Percentiles rank a stretch among this genome's conserved stretches.
These are phyloP conservation scores for Metarhizium brunneum DNA, from an alignment of 2,329 filamentous ascomycete species.

Conservation along the genomic window DNA sequence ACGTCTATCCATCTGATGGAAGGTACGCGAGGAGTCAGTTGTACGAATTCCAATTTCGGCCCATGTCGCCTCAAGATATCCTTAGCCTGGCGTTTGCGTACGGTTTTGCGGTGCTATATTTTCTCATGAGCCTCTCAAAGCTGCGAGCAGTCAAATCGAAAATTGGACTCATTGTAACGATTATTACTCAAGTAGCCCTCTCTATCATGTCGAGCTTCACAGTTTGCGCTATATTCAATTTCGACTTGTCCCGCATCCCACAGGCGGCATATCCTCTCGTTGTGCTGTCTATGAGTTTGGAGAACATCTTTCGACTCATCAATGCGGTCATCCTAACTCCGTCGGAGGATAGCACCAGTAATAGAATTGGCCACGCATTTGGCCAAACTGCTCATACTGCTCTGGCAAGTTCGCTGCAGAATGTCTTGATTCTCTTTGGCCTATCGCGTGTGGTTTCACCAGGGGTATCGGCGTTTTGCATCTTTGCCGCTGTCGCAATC, in stretches of 20 bases:
- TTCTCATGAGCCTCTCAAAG: conserved; percentile 57
- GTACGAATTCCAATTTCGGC: conserved; percentile 72
- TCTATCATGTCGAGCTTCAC: conserved; percentile 74
- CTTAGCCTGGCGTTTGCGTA: conserved; percentile 58
- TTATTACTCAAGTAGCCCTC: conserved; percentile 59
- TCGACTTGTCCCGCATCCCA: conserved; percentile 68
- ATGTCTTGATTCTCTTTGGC: conserved; percentile 54
- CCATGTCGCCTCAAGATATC: conserved; percentile 59
- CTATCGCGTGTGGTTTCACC: conserved; percentile 60
- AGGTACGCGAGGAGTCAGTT: conserved; percentile 46
- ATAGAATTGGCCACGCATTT: conserved; percentile 63
- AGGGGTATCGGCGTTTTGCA: conserved; percentile 66
- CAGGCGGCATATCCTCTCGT: conserved; percentile 67
- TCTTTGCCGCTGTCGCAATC: conserved; percentile 65
- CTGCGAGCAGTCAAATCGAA: conserved; percentile 68
- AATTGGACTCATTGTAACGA: conserved; percentile 61
- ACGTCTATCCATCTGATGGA: conserved; percentile 53
- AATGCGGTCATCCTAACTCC: conserved; percentile 68
- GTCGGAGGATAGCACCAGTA: conserved; percentile 56
- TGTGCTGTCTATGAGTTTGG: conserved; percentile 66
- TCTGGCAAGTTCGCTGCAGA: conserved; percentile 58
- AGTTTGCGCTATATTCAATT: conserved; percentile 64
- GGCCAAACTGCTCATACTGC: conserved; percentile 64
- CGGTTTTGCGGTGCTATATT: conserved; percentile 51
- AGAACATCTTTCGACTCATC: conserved; percentile 71